Evolutionary conservation across 73 alveolate species (phyloP).

Genomic region (Breviolum minutum): DNA sequence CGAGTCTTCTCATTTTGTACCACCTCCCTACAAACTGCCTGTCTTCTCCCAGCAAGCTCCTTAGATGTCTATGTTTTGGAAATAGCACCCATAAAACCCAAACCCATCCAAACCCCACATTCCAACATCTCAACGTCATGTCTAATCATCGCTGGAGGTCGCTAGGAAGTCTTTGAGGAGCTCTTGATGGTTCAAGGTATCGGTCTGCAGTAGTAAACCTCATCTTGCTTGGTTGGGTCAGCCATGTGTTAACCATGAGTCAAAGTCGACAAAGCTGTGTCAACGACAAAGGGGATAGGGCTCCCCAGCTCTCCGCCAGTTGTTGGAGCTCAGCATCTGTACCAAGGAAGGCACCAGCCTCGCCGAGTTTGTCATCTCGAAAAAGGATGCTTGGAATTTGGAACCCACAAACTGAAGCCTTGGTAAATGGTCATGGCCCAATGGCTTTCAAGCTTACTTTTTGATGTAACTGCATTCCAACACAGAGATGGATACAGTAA

Average conservation of each 20-base stretch:
- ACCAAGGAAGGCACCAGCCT: constrained; percentile 47
- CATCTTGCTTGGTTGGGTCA: not conserved
- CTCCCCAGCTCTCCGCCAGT: constrained; percentile 44
- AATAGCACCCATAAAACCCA: too few species aligned
- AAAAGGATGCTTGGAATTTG: too few species aligned
- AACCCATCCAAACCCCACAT: not conserved
- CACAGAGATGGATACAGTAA: too few species aligned
- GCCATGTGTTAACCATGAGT: not conserved
- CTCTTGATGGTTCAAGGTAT: not conserved
- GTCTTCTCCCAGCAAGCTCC: constrained; percentile 14
- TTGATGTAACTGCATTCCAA: too few species aligned
- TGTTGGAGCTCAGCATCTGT: constrained; percentile 22
- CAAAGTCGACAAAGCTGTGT: not conserved
- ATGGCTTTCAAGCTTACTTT: not conserved
- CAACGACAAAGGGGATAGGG: not conserved
- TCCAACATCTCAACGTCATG: not conserved
- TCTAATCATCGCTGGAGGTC: not conserved
- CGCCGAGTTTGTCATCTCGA: not conserved
- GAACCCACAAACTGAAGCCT: not conserved
- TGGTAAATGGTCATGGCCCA: not conserved
- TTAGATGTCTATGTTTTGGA: not conserved
- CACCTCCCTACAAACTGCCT: not conserved
- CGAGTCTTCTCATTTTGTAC: not conserved
- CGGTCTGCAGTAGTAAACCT: not conserved
- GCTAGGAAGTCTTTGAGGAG: not conserved